Percentiles rank a stretch among this genome's conserved stretches.
These are phyloP conservation scores for Stygiomarasmius scandens DNA, from an alignment of 1,284 basidiomycete species.

Conservation along the genomic window DNA sequence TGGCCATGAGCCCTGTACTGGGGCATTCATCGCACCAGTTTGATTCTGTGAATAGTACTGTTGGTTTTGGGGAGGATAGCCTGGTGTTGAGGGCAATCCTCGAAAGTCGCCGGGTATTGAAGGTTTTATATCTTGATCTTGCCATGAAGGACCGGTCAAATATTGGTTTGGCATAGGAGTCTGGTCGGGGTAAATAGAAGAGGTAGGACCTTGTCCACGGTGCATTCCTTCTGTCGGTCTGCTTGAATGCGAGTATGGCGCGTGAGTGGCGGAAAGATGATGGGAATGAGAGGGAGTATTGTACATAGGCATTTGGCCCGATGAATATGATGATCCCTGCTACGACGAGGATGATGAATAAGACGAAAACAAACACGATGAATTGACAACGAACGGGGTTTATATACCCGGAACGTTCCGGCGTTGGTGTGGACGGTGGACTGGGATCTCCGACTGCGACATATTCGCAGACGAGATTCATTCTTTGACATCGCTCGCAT, in stretches of 20 bases:
- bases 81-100: background rate
- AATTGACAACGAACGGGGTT: background rate
- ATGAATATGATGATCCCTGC: background rate
- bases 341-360: background rate
- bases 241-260: conserved; percentile 6
- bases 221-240: background rate
- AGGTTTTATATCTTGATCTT: background rate
- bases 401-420: conserved; percentile 3
- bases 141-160: background rate
- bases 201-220: background rate
- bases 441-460: conserved; percentile 21
- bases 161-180: background rate
- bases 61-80: background rate
- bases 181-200: background rate
- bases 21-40: background rate
- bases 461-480: conserved; percentile 26
- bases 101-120: background rate
- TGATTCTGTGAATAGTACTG: background rate
- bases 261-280: background rate
- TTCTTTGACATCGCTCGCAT: conserved; percentile 27
- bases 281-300: background rate
- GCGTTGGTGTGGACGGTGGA: conserved; percentile 14
- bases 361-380: background rate
- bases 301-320: background rate
- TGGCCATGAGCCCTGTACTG: background rate